These are phyloP conservation scores for Colletotrichum spaethianum DNA, from an alignment of 2,329 filamentous ascomycete genomes.

Conservation along the genomic window DNA sequence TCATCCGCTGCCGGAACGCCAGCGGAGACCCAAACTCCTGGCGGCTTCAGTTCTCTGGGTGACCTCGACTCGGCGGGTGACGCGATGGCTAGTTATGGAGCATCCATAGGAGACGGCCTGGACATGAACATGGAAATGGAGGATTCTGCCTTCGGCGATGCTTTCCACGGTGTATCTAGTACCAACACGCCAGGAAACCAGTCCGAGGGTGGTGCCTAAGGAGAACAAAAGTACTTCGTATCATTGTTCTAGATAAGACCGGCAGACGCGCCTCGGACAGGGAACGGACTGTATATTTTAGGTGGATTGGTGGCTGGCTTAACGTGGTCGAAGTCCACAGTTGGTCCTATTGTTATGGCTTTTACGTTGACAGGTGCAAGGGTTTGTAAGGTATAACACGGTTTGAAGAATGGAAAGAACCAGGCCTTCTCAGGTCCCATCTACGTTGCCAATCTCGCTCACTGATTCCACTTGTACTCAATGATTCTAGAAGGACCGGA, in stretches of 20 bases:
- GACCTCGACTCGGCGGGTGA: conserved; percentile 81
- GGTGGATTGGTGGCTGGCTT: neutral
- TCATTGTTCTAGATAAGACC: neutral
- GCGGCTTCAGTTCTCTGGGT: conserved; percentile 71
- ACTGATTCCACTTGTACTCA: neutral
- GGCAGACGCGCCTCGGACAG: neutral
- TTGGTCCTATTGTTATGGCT: neutral
- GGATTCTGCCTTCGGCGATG: conserved; percentile 87
- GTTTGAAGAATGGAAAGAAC: conserved; percentile 16
- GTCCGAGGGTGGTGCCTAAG: conserved; percentile 41
- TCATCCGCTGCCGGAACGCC: conserved; percentile 61
- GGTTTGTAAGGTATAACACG: conserved; percentile 22
- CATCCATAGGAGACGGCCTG: conserved; percentile 68
- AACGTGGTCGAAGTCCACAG: neutral
- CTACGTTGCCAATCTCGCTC: too few relatives aligned
- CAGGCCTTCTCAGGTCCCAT: neutral
- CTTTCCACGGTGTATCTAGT: conserved; percentile 76
- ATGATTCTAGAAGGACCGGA: neutral
- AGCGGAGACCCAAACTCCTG: conserved; percentile 53
- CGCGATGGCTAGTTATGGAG: conserved; percentile 73
- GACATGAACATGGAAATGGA: conserved; percentile 78
- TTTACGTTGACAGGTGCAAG: conserved; percentile 1
- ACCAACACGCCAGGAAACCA: conserved; percentile 52
- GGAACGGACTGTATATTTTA: conserved; percentile 11
- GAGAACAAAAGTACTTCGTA: neutral